Conservation (phyloP, 176 grass and related monocot genomes). For the Secale cereale region DNA sequence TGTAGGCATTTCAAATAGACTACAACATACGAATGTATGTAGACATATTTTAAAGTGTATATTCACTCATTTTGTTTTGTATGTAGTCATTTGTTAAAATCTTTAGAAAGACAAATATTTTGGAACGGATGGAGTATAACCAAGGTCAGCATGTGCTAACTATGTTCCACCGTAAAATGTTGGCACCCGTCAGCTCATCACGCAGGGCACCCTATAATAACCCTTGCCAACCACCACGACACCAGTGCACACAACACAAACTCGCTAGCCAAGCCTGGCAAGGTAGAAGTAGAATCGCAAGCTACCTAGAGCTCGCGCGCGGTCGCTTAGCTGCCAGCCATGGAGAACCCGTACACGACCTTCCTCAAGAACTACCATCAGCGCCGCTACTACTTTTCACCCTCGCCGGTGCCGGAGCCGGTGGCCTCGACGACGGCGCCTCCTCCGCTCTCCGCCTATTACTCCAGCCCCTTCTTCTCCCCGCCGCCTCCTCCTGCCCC, state of each 20-base stretch:
- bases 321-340: slow-evolving; percentile 12
- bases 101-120: no score
- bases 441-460: neutral
- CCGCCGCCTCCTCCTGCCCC: slow-evolving; percentile 3
- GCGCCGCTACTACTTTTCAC: slow-evolving; percentile 29
- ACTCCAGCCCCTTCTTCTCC: slow-evolving; percentile 23
- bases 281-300: neutral
- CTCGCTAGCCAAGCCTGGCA: neutral
- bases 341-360: slow-evolving; percentile 81
- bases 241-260: neutral
- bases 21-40: no score
- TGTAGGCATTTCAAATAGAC: no score
- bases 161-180: neutral
- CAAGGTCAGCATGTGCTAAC: neutral
- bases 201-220: slow-evolving; percentile 29
- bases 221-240: slow-evolving; percentile 33
- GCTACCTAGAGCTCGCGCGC: neutral
- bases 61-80: no score
- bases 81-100: no score
- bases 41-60: no score
- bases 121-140: neutral
- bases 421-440: neutral
- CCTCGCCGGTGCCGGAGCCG: neutral
- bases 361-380: slow-evolving; percentile 50
- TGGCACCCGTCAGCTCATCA: neutral